Evolutionary conservation across 306 rosid species (phyloP), one percentile per base, ranked within the genome.

Genomic region (Cicer yamashitae): DNA sequence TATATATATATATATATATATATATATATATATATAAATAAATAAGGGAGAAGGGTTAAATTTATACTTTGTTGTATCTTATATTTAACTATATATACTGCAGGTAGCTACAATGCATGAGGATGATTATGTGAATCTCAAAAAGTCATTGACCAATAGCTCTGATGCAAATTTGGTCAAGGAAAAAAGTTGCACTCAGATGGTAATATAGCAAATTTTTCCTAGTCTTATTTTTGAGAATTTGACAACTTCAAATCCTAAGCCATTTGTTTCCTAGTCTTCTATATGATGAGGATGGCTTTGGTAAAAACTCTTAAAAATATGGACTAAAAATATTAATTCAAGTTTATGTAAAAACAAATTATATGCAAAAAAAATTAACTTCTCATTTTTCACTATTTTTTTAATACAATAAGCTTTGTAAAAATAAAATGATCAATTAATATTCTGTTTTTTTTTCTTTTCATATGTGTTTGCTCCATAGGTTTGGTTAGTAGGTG

Each of bases 401-500:
- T 14, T n/a, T 3, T 37, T 7, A 1, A 62, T 38, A 7, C 6
- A 61, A 14, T 15, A 0, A 61, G 11, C 20, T 62, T 3, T 38
- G 5, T 34, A 30, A 15, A 41, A 22, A 22, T 4, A 10, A 20
- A 6, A 64, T 43, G 38, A 17, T 22, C 6, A 10, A 65, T 43
- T 52, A 10, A 65, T 41, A 52, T 65, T 41, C 25, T 7, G 0
- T 62, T 62, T 20, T 30, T 40, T 40, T 14, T 67, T 57, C 18
- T 15, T 45, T 59, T 48, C 20, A 20, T 60, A 2, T 67, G 11
- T 30, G 10, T 11, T 20, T 2, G 0, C 0, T 25, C 2, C 46
- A 56, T 22, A 90, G 96, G 53, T 50, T 48, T 91, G 96, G 98
- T 52, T 93, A 52, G 91, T 91, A 60, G 98, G 96, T 73, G 97